Percentiles rank a stretch among this genome's conserved stretches.
Conservation (phyloP, 2,329 filamentous ascomycete species). For the Penicillium freii region DNA sequence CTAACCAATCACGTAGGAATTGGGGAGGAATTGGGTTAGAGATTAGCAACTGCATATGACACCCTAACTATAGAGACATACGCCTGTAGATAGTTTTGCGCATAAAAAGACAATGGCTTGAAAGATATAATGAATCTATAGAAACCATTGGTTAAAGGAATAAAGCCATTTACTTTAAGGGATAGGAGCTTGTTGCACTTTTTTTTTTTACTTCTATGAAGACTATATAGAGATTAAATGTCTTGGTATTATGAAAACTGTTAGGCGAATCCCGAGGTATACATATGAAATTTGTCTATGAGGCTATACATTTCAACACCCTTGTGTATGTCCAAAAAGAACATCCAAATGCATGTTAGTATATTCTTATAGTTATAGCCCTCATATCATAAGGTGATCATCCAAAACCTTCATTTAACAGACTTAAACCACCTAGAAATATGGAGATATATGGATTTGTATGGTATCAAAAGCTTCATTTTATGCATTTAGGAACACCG, state of each 20-base stretch:
- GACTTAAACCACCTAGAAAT: too few relatives aligned
- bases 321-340: not conserved
- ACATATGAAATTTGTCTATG: not conserved
- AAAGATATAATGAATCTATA: not conserved
- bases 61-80: not conserved
- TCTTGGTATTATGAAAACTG: not conserved
- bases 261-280: not conserved
- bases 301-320: not conserved
- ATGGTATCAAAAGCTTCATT: too few relatives aligned
- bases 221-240: not conserved
- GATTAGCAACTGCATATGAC: not conserved
- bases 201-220: not conserved
- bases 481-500: too few relatives aligned
- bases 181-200: not conserved
- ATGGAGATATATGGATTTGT: too few relatives aligned
- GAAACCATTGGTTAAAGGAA: not conserved
- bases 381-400: too few relatives aligned
- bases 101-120: not conserved
- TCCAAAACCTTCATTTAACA: too few relatives aligned
- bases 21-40: not conserved
- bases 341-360: not conserved
- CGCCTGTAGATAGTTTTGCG: fast-evolving
- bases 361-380: not conserved
- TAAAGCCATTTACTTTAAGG: too few relatives aligned
- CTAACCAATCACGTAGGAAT: not conserved